Percentiles rank a stretch among this genome's conserved stretches.
phyloP scores from a whole-genome alignment of 2,329 filamentous ascomycete species.

The Cadophora sp. region DNA sequence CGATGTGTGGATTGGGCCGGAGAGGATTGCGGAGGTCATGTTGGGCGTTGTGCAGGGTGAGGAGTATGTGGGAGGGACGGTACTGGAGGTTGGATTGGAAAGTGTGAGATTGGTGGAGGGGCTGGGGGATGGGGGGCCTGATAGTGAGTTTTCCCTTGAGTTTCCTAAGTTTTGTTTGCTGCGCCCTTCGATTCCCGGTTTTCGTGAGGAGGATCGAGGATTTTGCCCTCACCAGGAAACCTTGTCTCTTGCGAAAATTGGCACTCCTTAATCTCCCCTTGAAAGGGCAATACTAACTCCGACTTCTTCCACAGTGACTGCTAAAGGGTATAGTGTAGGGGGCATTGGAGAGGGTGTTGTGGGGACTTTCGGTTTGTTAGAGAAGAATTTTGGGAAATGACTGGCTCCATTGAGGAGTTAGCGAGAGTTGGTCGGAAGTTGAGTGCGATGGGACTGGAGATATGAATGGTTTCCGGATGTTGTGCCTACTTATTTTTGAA shows the following conservation, averaged over 20 bases:
- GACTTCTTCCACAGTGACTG: neutral
- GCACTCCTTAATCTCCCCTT: too few species aligned
- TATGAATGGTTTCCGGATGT: neutral
- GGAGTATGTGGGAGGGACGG: conserved; percentile 47
- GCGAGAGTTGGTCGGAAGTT: neutral
- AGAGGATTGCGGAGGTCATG: conserved; percentile 53
- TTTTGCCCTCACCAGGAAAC: too few species aligned
- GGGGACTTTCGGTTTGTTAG: conserved; percentile 20
- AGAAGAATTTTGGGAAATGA: conserved; percentile 27
- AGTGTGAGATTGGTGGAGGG: conserved; percentile 44
- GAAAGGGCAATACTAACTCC: neutral
- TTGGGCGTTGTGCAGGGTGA: conserved; percentile 46
- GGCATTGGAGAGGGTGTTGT: conserved; percentile 15
- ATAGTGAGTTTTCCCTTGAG: conserved; percentile 1
- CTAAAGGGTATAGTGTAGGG: conserved; percentile 17
- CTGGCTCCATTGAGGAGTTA: neutral
- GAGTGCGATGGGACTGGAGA: neutral
- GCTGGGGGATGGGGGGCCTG: conserved; percentile 45
- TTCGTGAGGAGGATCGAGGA: too few species aligned
- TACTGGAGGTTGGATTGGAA: conserved; percentile 50
- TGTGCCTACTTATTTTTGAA: neutral
- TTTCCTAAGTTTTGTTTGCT: neutral
- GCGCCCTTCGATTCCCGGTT: too few species aligned
- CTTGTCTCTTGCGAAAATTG: too few species aligned
- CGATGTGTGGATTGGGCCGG: conserved; percentile 50